phyloP scores from a whole-genome alignment of 164 flowering plant species.

The Vitis vinifera region DNA sequence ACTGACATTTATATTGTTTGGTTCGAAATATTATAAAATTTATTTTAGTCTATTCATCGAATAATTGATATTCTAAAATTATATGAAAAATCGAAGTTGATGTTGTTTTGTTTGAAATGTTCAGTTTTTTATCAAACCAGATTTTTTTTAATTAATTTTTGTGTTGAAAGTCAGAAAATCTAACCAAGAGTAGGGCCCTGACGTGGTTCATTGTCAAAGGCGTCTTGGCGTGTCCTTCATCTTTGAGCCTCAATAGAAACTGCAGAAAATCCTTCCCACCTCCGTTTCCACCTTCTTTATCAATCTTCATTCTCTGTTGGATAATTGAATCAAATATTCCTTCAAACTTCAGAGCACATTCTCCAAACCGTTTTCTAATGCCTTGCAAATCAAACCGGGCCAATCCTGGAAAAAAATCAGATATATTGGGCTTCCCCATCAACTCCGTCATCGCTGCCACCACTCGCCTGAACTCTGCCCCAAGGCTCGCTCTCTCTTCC shows the following conservation, averaged over 20 bases:
- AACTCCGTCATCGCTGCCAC: slow-evolving; percentile 32
- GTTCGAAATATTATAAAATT: too few relatives aligned
- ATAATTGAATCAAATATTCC: slow-evolving; percentile 37
- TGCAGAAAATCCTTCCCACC: slow-evolving; percentile 39
- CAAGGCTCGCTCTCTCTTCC: slow-evolving; percentile 28
- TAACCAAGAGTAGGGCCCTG: slow-evolving; percentile 27
- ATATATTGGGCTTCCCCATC: slow-evolving; percentile 49
- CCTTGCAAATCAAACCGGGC: slow-evolving; percentile 55
- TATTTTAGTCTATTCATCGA: too few relatives aligned
- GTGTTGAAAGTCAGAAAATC: neutral
- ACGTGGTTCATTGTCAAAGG: slow-evolving; percentile 26
- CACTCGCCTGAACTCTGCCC: slow-evolving; percentile 38
- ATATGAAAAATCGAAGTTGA: too few relatives aligned
- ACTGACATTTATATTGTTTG: too few relatives aligned
- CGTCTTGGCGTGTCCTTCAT: slow-evolving; percentile 24
- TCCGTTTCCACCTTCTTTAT: neutral
- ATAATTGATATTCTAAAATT: too few relatives aligned
- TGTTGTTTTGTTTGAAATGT: too few relatives aligned
- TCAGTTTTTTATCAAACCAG: too few relatives aligned
- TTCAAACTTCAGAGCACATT: slow-evolving; percentile 26
- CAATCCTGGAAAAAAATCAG: slow-evolving; percentile 51
- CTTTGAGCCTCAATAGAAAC: slow-evolving; percentile 35
- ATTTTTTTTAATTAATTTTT: too few relatives aligned
- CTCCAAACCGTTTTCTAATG: slow-evolving; percentile 26
- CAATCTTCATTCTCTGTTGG: slow-evolving; percentile 31